These are phyloP conservation scores for Penicillium paxilli DNA, from an alignment of 495 filamentous ascomycete species.

Conservation along the genomic window DNA sequence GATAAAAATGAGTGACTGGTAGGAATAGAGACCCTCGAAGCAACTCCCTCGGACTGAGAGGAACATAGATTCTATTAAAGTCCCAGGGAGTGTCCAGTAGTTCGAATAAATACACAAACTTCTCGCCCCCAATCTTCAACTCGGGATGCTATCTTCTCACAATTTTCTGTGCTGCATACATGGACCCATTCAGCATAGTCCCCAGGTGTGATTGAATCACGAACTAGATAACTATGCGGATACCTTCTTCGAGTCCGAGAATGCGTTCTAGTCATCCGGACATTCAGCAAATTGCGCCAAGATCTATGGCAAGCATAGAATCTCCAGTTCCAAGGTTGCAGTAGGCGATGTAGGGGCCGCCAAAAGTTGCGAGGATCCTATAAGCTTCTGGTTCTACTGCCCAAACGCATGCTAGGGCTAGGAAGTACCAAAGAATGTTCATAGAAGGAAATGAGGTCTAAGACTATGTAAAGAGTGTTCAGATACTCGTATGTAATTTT, in stretches of 20 bases:
- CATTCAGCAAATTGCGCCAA: not conserved
- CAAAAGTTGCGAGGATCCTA: not conserved
- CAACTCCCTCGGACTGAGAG: not conserved
- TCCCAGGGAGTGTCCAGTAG: not conserved
- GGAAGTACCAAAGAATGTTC: not conserved
- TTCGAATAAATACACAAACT: not conserved
- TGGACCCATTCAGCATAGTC: conserved; percentile 3
- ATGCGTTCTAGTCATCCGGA: not conserved
- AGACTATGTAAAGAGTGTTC: not conserved
- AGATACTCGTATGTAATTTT: conserved; percentile 1
- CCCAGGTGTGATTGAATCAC: conserved; percentile 5
- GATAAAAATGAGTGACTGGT: conserved; percentile 1
- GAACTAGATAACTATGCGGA: conserved; percentile 1
- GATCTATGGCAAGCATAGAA: not conserved
- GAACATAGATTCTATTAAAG: not conserved
- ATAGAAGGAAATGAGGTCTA: not conserved
- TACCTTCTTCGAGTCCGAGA: not conserved
- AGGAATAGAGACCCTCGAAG: not conserved
- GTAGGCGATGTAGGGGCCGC: not conserved
- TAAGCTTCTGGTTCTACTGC: not conserved
- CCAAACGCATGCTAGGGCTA: not conserved
- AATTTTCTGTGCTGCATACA: not conserved
- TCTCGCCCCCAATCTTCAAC: conserved; percentile 2
- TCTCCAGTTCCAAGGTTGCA: not conserved
- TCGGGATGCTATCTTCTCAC: not conserved